These are phyloP conservation scores for Lagenaria siceraria DNA, from an alignment of 306 rosid species.

Conservation along the genomic window DNA sequence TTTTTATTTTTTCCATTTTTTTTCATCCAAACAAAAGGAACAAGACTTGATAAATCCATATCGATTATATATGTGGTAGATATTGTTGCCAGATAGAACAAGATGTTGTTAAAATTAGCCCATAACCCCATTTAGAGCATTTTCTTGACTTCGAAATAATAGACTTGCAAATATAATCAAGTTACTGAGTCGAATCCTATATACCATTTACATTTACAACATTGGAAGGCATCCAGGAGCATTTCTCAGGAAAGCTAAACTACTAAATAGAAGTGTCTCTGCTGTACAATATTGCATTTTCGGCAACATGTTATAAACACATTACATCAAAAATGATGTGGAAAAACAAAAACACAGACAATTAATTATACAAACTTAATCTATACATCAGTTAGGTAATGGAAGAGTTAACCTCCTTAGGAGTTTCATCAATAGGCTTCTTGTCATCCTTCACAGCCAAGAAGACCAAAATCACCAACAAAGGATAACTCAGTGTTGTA, in stretches of 20 bases:
- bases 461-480: slow-evolving; percentile 37
- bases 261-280: background rate
- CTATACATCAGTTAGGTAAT: background rate
- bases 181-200: background rate
- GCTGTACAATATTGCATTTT: background rate
- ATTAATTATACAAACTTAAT: no score
- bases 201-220: background rate
- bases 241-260: background rate
- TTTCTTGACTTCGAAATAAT: no score
- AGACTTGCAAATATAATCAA: no score
- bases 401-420: slow-evolving; percentile 22
- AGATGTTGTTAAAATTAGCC: no score
- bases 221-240: background rate
- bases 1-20: no score
- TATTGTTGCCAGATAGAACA: no score
- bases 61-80: no score
- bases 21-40: no score
- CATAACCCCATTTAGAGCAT: no score
- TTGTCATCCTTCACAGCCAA: slow-evolving; percentile 58
- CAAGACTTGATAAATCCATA: no score
- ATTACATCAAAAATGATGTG: background rate
- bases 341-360: background rate
- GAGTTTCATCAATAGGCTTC: slow-evolving; percentile 13
- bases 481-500: slow-evolving; percentile 55
- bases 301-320: background rate